Evolutionary conservation across 805 yeast genomes (phyloP).

Genomic region (Saccharomycopsis babjevae): DNA sequence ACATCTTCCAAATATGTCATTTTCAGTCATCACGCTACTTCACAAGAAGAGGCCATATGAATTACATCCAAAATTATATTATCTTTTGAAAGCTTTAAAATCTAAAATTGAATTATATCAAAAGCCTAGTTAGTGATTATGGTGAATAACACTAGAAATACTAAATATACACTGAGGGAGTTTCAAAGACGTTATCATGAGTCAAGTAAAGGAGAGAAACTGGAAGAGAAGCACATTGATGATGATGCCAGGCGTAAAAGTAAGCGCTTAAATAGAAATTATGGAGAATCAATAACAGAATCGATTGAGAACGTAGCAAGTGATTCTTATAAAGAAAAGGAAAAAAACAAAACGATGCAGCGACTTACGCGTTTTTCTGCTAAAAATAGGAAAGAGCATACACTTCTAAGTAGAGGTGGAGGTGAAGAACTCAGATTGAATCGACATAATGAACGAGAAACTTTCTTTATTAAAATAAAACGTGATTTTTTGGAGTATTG

Average conservation of each 20-base stretch:
- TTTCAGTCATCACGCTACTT: neutral
- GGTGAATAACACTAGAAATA: neutral
- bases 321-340: neutral
- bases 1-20: neutral
- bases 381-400: slow-evolving; percentile 4
- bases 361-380: slow-evolving; percentile 3
- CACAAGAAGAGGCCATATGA: no score
- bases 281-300: neutral
- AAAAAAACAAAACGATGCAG: neutral
- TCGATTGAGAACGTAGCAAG: neutral
- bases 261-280: neutral
- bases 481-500: slow-evolving; percentile 8
- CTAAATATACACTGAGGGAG: neutral
- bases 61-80: no score
- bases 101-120: no score
- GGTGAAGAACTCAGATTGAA: slow-evolving; percentile 10
- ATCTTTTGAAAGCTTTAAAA: no score
- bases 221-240: neutral
- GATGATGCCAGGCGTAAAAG: neutral
- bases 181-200: neutral
- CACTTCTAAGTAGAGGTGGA: slow-evolving; percentile 16
- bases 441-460: slow-evolving; percentile 12
- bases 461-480: slow-evolving; percentile 8
- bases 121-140: neutral
- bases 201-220: neutral